Evolutionary conservation across 306 rosid species (phyloP).

Genomic region (Medicago truncatula): DNA sequence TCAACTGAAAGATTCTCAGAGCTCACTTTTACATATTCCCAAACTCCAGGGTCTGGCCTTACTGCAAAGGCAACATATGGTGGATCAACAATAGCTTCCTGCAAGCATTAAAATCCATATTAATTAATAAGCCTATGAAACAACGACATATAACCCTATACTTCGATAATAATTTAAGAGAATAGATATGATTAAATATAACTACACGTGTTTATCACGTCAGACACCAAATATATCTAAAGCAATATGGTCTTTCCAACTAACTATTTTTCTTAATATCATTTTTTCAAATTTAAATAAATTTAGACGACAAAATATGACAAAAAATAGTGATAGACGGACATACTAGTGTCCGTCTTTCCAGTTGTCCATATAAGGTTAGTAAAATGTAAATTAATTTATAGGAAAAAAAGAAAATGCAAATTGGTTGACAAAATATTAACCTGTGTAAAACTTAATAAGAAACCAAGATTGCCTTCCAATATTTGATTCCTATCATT

Average conservation of each 20-base stretch:
- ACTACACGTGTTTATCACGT: background rate
- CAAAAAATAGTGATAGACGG: no score
- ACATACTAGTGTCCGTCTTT: no score
- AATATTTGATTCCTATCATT: constrained; percentile 60
- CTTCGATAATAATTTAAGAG: background rate
- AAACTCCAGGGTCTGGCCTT: constrained; percentile 79
- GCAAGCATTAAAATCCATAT: constrained; percentile 30
- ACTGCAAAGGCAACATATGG: constrained; percentile 83
- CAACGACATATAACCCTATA: background rate
- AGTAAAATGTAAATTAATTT: background rate
- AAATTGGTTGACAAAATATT: background rate
- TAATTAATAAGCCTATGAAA: background rate
- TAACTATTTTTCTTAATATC: no score
- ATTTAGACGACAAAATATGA: no score
- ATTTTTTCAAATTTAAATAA: no score
- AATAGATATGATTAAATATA: no score
- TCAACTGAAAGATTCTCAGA: constrained; percentile 73
- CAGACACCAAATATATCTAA: no score
- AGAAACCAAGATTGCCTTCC: constrained; percentile 74
- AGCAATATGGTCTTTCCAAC: no score
- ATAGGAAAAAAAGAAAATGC: background rate
- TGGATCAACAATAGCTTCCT: constrained; percentile 87
- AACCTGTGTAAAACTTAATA: constrained; percentile 79
- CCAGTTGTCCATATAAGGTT: background rate
- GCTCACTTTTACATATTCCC: constrained; percentile 77